These are phyloP conservation scores for Elaeis oleifera DNA, from an alignment of 202 grass and related monocot species.

Conservation along the genomic window DNA sequence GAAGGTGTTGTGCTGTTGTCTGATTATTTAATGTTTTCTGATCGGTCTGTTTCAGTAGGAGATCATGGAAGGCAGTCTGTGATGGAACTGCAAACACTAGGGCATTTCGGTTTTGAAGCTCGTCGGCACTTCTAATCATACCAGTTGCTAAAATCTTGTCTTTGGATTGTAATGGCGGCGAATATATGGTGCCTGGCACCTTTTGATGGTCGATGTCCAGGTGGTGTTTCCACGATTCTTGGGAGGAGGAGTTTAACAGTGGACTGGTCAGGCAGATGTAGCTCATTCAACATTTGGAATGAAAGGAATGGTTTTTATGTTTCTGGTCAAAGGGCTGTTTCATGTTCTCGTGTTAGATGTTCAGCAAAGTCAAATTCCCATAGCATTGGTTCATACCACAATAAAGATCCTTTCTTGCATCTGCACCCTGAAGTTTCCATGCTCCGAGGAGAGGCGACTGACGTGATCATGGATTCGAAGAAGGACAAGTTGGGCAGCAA, in stretches of 20 bases:
- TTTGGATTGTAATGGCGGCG: conserved; percentile 27
- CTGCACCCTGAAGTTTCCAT: conserved; percentile 86
- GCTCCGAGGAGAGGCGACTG: conserved; percentile 47
- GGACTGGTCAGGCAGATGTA: conserved; percentile 15
- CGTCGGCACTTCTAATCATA: no score
- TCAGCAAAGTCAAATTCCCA: conserved; percentile 25
- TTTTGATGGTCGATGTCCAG: conserved; percentile 2
- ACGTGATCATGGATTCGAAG: conserved; percentile 17
- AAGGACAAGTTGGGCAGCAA: conserved; percentile 28
- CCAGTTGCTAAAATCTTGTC: no score
- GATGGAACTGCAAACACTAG: no score
- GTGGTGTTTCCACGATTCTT: conserved; percentile 11
- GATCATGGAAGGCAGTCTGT: no score
- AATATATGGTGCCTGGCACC: conserved; percentile 41
- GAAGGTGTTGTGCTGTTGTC: no score
- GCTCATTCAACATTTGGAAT: no score
- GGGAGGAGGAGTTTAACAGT: conserved; percentile 13
- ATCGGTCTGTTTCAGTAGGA: no score
- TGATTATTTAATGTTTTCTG: no score
- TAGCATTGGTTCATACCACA: conserved; percentile 37
- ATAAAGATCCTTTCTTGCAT: conserved; percentile 76
- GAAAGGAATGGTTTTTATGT: no score
- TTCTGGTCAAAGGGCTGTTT: not conserved
- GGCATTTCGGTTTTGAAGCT: no score
- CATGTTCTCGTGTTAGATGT: conserved; percentile 32